These are phyloP conservation scores for Colletotrichum tamarilloi DNA, from an alignment of 2,329 filamentous ascomycete genomes.

Conservation along the genomic window DNA sequence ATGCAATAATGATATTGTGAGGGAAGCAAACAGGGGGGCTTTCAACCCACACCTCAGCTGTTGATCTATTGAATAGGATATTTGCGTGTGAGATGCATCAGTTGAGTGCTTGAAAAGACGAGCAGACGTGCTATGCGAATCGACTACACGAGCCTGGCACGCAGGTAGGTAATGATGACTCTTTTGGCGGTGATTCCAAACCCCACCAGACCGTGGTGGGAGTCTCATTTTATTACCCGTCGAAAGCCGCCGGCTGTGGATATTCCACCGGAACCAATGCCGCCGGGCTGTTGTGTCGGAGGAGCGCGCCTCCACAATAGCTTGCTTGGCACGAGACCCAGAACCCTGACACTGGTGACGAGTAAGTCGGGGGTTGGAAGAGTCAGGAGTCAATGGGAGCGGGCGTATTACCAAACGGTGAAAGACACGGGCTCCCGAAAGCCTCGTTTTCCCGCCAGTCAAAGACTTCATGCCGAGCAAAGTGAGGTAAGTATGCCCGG, in stretches of 20 bases:
- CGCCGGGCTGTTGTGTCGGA: constrained; percentile 3
- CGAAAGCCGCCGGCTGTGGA: constrained; percentile 15
- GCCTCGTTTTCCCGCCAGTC: not conserved
- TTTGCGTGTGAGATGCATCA: not conserved
- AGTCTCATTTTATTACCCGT: constrained; percentile 10
- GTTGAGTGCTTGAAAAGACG: not conserved
- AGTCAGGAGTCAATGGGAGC: constrained; percentile 15
- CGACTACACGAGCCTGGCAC: not conserved
- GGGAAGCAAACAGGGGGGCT: not conserved
- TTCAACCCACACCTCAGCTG: not conserved
- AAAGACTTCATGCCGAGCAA: not conserved
- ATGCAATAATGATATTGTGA: constrained; percentile 1
- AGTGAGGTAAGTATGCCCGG: not conserved
- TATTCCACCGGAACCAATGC: constrained; percentile 14
- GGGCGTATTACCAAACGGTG: constrained; percentile 26
- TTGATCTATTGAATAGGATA: not conserved
- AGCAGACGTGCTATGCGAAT: not conserved
- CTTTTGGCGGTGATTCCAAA: not conserved
- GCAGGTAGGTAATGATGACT: constrained; percentile 4
- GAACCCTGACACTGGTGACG: constrained; percentile 27
- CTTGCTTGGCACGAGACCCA: constrained; percentile 28
- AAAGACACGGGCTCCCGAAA: constrained; percentile 7
- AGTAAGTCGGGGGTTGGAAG: constrained; percentile 17
- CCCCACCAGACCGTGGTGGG: constrained; percentile 2
- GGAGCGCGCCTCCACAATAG: constrained; percentile 26